A percentile compares a stretch with the other conserved stretches of the same genome.
Evolutionary conservation across 306 rosid genomes (phyloP).

Genomic region (Prinsepia uniflora): DNA sequence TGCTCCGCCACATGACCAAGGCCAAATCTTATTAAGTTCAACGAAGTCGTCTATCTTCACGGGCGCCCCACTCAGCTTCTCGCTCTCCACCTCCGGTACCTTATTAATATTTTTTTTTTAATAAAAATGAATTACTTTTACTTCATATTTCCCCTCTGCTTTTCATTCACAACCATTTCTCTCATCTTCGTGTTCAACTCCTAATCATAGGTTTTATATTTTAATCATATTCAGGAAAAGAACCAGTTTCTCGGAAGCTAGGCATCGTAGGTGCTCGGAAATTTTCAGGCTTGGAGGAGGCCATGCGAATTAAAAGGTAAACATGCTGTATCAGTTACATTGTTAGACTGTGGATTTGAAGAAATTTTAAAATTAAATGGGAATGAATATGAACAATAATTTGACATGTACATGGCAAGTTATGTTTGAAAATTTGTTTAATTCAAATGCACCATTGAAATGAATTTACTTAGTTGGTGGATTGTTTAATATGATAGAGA

Average conservation of each 20-base stretch:
- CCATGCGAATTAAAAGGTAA: conserved; percentile 72
- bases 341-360: neutral
- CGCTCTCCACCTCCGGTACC: conserved; percentile 32
- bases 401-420: neutral
- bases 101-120: neutral
- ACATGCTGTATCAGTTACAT: neutral
- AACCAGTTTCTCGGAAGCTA: conserved; percentile 27
- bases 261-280: conserved; percentile 50
- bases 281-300: conserved; percentile 72
- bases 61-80: conserved; percentile 32
- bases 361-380: neutral
- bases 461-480: neutral
- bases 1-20: conserved; percentile 40
- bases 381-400: neutral
- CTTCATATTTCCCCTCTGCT: neutral
- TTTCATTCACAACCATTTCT: neutral
- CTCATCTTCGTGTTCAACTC: neutral
- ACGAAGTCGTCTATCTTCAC: conserved; percentile 30
- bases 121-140: no score
- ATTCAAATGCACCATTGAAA: neutral
- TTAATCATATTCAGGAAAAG: conserved; percentile 32
- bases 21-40: conserved; percentile 26
- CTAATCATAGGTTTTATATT: neutral
- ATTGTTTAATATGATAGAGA: conserved; percentile 43
- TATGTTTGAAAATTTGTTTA: neutral